Evolutionary conservation across 2,329 filamentous ascomycete genomes (phyloP).

Genomic region (Xylariales sp.): DNA sequence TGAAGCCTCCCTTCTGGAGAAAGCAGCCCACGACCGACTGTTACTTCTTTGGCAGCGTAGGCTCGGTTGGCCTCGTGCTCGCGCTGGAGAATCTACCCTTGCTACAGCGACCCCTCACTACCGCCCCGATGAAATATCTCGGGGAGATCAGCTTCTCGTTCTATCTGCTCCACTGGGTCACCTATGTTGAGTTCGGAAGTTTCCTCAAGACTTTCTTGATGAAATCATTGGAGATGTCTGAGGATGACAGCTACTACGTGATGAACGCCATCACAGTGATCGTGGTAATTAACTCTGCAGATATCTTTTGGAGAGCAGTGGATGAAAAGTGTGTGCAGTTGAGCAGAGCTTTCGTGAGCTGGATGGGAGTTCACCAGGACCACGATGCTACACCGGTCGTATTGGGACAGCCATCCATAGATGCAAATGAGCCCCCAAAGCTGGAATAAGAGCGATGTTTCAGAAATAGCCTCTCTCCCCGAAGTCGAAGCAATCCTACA

Average conservation of each 20-base stretch:
- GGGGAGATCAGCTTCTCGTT: constrained; percentile 6
- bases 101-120: constrained; percentile 1
- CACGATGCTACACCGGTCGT: no score
- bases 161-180: constrained; percentile 5
- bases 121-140: not conserved
- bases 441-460: no score
- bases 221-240: not conserved
- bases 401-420: no score
- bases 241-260: not conserved
- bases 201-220: not conserved
- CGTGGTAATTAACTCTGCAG: not conserved
- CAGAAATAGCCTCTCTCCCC: no score
- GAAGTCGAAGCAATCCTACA: no score
- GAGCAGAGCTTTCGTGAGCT: not conserved
- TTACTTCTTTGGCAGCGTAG: not conserved
- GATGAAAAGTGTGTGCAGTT: constrained; percentile 2
- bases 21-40: not conserved
- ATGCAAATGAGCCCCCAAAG: no score
- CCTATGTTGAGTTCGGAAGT: not conserved
- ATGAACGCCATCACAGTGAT: not conserved
- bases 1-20: not conserved
- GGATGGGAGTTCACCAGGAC: constrained; percentile 1
- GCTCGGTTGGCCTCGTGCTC: not conserved
- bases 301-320: constrained; percentile 1
- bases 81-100: constrained; percentile 2